A percentile compares a stretch with the other conserved stretches of the same genome.
phyloP scores from a whole-genome alignment of 2,329 filamentous ascomycete genomes.

The Ceratocystis ficicola region DNA sequence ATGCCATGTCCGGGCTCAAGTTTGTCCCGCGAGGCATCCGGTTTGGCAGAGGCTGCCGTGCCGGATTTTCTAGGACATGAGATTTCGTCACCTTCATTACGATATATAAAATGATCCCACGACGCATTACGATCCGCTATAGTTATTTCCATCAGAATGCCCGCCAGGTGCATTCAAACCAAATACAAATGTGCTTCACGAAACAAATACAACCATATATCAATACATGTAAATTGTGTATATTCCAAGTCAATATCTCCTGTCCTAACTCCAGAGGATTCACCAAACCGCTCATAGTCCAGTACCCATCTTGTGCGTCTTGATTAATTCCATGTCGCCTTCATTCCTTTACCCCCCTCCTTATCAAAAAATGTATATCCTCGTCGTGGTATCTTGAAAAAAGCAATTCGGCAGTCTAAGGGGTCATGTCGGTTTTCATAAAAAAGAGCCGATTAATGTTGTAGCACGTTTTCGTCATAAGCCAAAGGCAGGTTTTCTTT shows the following conservation, averaged over 20 bases:
- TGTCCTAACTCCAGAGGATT: constrained; percentile 14
- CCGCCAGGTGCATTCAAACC: background rate
- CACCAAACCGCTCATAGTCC: background rate
- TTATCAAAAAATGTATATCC: background rate
- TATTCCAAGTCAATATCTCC: constrained; percentile 8
- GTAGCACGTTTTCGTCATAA: background rate
- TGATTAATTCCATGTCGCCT: background rate
- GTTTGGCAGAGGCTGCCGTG: constrained; percentile 48
- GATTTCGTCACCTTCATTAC: background rate
- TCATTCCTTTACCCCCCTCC: background rate
- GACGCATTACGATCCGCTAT: background rate
- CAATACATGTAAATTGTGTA: background rate
- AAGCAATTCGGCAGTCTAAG: constrained; percentile 4
- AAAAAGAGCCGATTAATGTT: background rate
- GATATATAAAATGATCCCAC: background rate
- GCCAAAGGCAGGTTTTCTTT: constrained; percentile 21
- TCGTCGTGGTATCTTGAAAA: constrained; percentile 13
- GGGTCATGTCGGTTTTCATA: background rate
- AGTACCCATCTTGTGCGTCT: too few relatives aligned
- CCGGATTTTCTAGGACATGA: constrained; percentile 42
- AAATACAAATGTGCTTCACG: background rate
- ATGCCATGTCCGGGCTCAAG: constrained; percentile 57
- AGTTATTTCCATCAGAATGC: background rate
- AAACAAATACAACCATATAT: constrained; percentile 5
- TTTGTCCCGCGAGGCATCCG: constrained; percentile 57